Evolutionary conservation across 2,329 filamentous ascomycete species (phyloP).

Genomic region (Alternaria alternata): DNA sequence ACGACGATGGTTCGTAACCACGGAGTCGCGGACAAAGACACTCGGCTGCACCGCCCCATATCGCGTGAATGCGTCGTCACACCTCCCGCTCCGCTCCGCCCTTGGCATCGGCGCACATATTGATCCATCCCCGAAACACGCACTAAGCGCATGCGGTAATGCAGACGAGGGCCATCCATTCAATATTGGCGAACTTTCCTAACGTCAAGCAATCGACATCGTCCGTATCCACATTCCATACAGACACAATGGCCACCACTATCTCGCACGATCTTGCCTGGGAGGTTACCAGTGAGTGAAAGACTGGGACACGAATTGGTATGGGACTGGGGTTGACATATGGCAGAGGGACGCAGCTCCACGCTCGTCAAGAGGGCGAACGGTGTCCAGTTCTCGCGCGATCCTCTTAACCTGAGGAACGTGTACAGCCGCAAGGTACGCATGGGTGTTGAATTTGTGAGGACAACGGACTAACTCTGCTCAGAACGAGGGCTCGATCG

Average conservation of each 20-base stretch:
- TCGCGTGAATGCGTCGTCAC: slow-evolving; percentile 25
- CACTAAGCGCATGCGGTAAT: slow-evolving; percentile 38
- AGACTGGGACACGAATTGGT: background rate
- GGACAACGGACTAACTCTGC: slow-evolving; percentile 33
- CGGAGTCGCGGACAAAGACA: slow-evolving; percentile 21
- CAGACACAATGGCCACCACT: slow-evolving; percentile 61
- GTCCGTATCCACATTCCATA: slow-evolving; percentile 40
- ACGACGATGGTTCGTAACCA: slow-evolving; percentile 12
- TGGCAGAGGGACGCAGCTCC: slow-evolving; percentile 82
- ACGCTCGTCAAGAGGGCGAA: slow-evolving; percentile 92
- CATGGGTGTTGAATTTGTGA: slow-evolving; percentile 4
- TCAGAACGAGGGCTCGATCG: slow-evolving; percentile 90
- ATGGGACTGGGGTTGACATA: slow-evolving; percentile 22
- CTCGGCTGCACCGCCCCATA: slow-evolving; percentile 22
- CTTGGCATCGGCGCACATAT: slow-evolving; percentile 20
- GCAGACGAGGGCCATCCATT: slow-evolving; percentile 37
- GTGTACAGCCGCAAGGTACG: slow-evolving; percentile 87
- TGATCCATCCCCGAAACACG: slow-evolving; percentile 33
- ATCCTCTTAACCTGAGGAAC: slow-evolving; percentile 94
- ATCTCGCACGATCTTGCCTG: slow-evolving; percentile 92
- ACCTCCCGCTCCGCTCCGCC: slow-evolving; percentile 17
- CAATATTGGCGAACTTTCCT: slow-evolving; percentile 32
- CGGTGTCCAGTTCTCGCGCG: slow-evolving; percentile 89
- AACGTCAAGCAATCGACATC: slow-evolving; percentile 28
- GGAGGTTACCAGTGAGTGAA: slow-evolving; percentile 88